phyloP scores from a whole-genome alignment of 768 basidiomycete species.

The Rhodotorula kratochvilovae region DNA sequence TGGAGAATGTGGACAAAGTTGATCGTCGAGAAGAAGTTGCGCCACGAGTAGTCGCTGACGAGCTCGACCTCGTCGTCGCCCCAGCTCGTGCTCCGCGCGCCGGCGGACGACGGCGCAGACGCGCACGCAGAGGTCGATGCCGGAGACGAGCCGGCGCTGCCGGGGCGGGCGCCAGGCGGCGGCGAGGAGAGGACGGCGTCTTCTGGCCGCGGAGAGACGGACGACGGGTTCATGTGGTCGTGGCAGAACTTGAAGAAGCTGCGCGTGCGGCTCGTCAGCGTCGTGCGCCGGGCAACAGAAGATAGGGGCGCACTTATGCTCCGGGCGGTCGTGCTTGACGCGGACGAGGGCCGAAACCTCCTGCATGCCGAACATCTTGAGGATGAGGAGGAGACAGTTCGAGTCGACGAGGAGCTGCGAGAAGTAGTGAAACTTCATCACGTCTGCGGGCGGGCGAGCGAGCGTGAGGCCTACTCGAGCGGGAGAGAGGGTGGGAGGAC shows the following conservation, averaged over 20 bases:
- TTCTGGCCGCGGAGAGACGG: conserved; percentile 59
- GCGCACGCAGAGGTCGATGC: background rate
- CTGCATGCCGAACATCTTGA: conserved; percentile 98
- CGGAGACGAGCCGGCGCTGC: background rate
- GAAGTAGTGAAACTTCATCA: conserved; percentile 97
- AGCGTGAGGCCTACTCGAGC: background rate
- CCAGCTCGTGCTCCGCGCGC: background rate
- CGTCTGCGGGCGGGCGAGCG: conserved; percentile 56
- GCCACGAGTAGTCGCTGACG: conserved; percentile 90
- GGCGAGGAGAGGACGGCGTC: conserved; percentile 61
- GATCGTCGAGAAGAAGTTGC: conserved; percentile 94
- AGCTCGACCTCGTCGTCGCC: conserved; percentile 73
- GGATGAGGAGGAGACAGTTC: conserved; percentile 82
- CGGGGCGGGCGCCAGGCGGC: conserved; percentile 47
- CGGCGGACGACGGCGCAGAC: background rate
- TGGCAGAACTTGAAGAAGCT: conserved; percentile 97
- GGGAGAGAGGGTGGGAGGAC: conserved; percentile 46
- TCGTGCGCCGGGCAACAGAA: background rate
- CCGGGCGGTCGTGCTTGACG: conserved; percentile 70
- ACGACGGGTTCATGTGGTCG: conserved; percentile 62
- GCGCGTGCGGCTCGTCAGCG: background rate
- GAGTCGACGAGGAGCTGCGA: conserved; percentile 93
- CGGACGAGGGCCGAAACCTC: conserved; percentile 78
- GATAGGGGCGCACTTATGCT: conserved; percentile 46
- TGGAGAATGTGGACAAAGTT: conserved; percentile 98